Evolutionary conservation across 2,329 filamentous ascomycete species (phyloP).

Genomic region (Chaetomium sp.): DNA sequence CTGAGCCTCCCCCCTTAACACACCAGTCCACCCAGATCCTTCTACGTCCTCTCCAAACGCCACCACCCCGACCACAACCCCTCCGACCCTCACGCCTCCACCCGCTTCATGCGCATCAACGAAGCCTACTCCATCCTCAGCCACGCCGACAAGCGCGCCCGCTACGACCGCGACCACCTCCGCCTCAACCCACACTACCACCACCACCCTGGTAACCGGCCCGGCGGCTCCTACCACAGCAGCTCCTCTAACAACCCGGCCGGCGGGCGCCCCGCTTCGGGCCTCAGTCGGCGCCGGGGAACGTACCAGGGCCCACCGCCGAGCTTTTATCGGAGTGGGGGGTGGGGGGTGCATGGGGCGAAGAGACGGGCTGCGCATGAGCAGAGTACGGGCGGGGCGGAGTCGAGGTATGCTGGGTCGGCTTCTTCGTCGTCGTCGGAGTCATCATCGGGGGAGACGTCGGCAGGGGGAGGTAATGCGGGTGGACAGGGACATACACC

Average conservation of each 20-base stretch:
- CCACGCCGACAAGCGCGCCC: slow-evolving; percentile 63
- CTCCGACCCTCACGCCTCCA: slow-evolving; percentile 61
- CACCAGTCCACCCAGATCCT: slow-evolving; percentile 46
- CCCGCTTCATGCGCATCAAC: slow-evolving; percentile 75
- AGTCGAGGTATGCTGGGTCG: not conserved
- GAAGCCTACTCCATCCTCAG: slow-evolving; percentile 77
- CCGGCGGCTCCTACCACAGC: slow-evolving; percentile 47
- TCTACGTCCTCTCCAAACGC: slow-evolving; percentile 84
- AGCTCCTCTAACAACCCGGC: slow-evolving; percentile 44
- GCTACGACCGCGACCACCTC: slow-evolving; percentile 70
- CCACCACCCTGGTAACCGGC: slow-evolving; percentile 20
- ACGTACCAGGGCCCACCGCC: slow-evolving; percentile 82
- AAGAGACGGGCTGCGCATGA: slow-evolving; percentile 53
- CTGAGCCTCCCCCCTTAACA: not conserved
- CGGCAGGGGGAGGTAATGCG: too few species aligned
- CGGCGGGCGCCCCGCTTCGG: slow-evolving; percentile 71
- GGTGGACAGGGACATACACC: not conserved
- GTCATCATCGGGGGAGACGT: not conserved
- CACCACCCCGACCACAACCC: slow-evolving; percentile 93
- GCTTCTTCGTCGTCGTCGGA: not conserved
- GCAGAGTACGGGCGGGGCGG: slow-evolving; percentile 28
- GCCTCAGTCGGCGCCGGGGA: slow-evolving; percentile 68
- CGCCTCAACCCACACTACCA: slow-evolving; percentile 30
- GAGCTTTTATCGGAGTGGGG: slow-evolving; percentile 76
- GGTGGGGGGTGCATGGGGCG: slow-evolving; percentile 61